phyloP scores from a whole-genome alignment of 2,329 filamentous ascomycete genomes.

The Apiospora marii region DNA sequence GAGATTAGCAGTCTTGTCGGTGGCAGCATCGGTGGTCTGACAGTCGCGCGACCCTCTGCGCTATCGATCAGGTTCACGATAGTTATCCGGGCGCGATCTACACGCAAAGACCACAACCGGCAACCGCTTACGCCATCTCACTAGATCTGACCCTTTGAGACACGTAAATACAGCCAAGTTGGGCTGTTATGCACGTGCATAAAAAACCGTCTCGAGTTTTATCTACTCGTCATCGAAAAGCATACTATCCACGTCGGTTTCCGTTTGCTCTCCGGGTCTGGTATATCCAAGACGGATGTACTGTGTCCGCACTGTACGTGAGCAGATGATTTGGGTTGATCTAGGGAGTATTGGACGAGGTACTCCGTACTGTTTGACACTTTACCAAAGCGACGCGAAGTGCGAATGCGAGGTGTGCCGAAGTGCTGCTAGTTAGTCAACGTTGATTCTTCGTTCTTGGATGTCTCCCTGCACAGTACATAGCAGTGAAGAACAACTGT shows the following conservation, averaged over 20 bases:
- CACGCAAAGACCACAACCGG: background rate
- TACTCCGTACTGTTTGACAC: background rate
- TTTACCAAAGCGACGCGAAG: background rate
- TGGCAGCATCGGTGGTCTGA: constrained; percentile 18
- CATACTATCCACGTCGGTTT: constrained; percentile 20
- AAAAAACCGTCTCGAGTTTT: background rate
- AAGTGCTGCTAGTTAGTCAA: background rate
- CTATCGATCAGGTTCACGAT: constrained; percentile 7
- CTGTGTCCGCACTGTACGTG: background rate
- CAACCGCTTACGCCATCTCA: background rate
- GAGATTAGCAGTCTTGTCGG: background rate
- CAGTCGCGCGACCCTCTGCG: constrained; percentile 15
- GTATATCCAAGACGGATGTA: background rate
- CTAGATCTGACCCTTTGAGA: background rate
- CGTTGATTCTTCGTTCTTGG: background rate
- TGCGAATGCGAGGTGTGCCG: background rate
- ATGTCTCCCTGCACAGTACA: background rate
- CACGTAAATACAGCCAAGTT: background rate
- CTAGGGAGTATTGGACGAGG: background rate
- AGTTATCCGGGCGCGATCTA: constrained; percentile 14
- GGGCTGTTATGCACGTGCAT: background rate
- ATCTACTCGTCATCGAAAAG: constrained; percentile 5
- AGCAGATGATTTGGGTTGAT: background rate
- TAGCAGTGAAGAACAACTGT: background rate
- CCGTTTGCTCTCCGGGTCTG: constrained; percentile 5